Evolutionary conservation across 1,284 basidiomycete genomes (phyloP).

Genomic region (Malassezia caprae): DNA sequence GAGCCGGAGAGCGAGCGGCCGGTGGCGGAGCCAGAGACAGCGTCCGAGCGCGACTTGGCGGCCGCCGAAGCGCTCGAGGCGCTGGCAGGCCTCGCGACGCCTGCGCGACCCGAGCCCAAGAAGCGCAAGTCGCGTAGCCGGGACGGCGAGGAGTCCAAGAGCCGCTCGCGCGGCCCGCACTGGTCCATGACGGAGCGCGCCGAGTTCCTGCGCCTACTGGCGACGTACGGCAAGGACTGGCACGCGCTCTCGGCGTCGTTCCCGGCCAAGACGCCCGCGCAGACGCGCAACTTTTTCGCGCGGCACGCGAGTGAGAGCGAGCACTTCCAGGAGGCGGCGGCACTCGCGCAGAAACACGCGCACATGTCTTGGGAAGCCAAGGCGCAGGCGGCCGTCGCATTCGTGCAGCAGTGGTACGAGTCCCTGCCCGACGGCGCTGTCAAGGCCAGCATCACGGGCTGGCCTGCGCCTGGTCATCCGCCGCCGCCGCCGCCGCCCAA

Average conservation of each 20-base stretch:
- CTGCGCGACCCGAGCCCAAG: not conserved
- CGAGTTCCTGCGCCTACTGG: slow-evolving; percentile 59
- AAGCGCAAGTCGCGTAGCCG: not conserved
- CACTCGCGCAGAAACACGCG: slow-evolving; percentile 28
- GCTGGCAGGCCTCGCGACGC: slow-evolving; percentile 28
- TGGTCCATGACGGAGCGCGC: slow-evolving; percentile 54
- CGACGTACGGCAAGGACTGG: slow-evolving; percentile 64
- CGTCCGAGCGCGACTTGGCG: slow-evolving; percentile 46
- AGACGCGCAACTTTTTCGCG: slow-evolving; percentile 62
- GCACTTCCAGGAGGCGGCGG: slow-evolving; percentile 35
- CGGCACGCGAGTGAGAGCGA: slow-evolving; percentile 35
- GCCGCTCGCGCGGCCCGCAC: slow-evolving; percentile 46
- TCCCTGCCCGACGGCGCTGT: slow-evolving; percentile 1
- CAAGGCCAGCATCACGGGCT: slow-evolving; percentile 5
- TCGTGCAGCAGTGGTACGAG: slow-evolving; percentile 13
- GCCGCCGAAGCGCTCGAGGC: slow-evolving; percentile 49
- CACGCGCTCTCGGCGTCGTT: slow-evolving; percentile 64
- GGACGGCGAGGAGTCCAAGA: slow-evolving; percentile 6
- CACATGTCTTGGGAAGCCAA: slow-evolving; percentile 22
- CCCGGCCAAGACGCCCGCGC: slow-evolving; percentile 67
- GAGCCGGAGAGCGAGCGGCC: not conserved
- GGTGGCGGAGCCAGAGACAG: not conserved
- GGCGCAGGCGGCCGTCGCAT: slow-evolving; percentile 1
- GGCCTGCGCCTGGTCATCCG: slow-evolving; percentile 1
- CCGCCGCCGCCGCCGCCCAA: slow-evolving; percentile 1